phyloP scores from a whole-genome alignment of 2,329 filamentous ascomycete species.

The Monilinia fructicola region DNA sequence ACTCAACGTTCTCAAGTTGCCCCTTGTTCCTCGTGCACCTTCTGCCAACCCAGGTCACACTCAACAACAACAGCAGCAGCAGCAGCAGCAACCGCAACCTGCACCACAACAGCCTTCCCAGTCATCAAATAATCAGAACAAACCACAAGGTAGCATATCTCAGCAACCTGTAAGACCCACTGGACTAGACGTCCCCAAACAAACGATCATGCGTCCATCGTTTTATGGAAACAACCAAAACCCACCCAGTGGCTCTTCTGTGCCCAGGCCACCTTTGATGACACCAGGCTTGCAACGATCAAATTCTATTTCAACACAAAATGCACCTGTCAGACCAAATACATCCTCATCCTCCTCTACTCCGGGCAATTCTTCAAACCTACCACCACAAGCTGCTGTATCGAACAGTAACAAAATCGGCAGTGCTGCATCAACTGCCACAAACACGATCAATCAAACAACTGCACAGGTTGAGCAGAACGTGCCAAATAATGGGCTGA shows the following conservation, averaged over 20 bases:
- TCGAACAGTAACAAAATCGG: constrained; percentile 2
- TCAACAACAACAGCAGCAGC: constrained; percentile 16
- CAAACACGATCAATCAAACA: constrained; percentile 3
- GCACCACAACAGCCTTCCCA: constrained; percentile 26
- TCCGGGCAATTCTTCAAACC: constrained; percentile 9
- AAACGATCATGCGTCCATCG: constrained; percentile 35
- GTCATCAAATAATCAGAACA: constrained; percentile 29
- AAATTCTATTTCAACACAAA: constrained; percentile 32
- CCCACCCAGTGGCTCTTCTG: constrained; percentile 29
- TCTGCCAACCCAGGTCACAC: constrained; percentile 7
- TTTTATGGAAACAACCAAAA: constrained; percentile 34
- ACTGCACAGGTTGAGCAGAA: constrained; percentile 15
- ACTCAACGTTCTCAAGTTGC: constrained; percentile 16
- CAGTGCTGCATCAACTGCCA: constrained; percentile 5
- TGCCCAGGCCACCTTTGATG: constrained; percentile 39
- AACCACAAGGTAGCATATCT: constrained; percentile 28
- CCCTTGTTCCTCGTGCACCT: constrained; percentile 9
- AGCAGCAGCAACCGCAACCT: constrained; percentile 17
- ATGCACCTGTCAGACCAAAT: constrained; percentile 28
- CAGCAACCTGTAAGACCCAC: constrained; percentile 28
- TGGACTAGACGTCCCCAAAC: constrained; percentile 30
- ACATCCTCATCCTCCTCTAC: constrained; percentile 33
- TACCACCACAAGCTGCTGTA: constrained; percentile 25
- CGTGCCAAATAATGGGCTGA: constrained; percentile 3
- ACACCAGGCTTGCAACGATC: constrained; percentile 32